These are phyloP conservation scores for Colletotrichum truncatum DNA, from an alignment of 2,329 filamentous ascomycete species.

Conservation along the genomic window DNA sequence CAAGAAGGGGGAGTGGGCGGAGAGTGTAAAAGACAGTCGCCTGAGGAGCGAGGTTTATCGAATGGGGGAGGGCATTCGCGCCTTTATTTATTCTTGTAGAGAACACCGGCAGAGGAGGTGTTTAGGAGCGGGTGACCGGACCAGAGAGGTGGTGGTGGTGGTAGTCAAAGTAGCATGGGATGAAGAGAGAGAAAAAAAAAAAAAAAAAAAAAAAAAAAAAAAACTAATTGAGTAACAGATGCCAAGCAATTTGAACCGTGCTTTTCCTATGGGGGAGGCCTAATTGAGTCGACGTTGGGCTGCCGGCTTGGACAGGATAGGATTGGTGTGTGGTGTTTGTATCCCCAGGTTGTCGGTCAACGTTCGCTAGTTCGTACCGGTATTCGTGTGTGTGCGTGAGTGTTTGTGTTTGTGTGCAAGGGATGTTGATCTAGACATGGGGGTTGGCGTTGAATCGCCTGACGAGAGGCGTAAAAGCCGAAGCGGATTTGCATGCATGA, in stretches of 20 bases:
- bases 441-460: neutral
- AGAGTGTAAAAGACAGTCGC: neutral
- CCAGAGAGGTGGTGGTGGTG: neutral
- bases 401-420: neutral
- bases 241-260: constrained; percentile 18
- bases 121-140: neutral
- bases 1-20: neutral
- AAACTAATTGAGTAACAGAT: constrained; percentile 3
- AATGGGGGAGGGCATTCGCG: constrained; percentile 24
- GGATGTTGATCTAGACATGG: constrained; percentile 6
- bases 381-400: neutral
- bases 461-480: constrained; percentile 16
- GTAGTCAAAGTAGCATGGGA: constrained; percentile 13
- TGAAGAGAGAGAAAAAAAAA: neutral
- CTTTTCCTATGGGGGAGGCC: neutral
- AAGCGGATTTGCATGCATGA: constrained; percentile 8
- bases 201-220: neutral
- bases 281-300: neutral
- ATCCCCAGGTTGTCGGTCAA: neutral
- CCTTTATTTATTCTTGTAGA: constrained; percentile 20
- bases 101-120: neutral
- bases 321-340: constrained; percentile 6
- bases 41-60: neutral
- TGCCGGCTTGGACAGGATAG: constrained; percentile 3
- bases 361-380: neutral